Conservation (phyloP, 2,329 filamentous ascomycete genomes). For the Nothopassalora personata region DNA sequence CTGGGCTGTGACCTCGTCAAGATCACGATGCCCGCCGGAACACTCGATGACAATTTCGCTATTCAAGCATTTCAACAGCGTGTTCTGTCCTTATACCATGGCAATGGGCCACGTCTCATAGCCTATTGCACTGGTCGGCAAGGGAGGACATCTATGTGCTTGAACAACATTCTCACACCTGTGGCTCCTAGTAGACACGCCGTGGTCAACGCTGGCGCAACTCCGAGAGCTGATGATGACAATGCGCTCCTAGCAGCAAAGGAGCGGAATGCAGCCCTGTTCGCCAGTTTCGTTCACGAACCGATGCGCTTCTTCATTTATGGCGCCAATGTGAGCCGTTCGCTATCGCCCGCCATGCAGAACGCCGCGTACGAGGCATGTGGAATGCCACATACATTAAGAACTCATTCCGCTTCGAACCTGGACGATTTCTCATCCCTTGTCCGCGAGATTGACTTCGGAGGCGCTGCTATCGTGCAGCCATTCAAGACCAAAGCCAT, state of each 20-base stretch:
- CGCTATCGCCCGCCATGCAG: constrained; percentile 73
- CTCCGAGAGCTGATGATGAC: background rate
- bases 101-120: constrained; percentile 23
- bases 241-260: constrained; percentile 52
- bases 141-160: constrained; percentile 60
- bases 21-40: constrained; percentile 53
- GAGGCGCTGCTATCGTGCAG: constrained; percentile 64
- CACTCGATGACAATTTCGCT: constrained; percentile 59
- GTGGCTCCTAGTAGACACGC: constrained; percentile 35
- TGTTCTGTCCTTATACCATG: constrained; percentile 30
- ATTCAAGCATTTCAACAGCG: constrained; percentile 52
- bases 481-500: constrained; percentile 72
- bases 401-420: constrained; percentile 57
- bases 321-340: constrained; percentile 67
- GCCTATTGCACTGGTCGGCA: constrained; percentile 54
- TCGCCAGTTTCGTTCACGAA: constrained; percentile 61
- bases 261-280: constrained; percentile 61
- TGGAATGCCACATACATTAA: constrained; percentile 64
- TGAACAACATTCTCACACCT: constrained; percentile 60
- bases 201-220: background rate
- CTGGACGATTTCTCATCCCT: constrained; percentile 59
- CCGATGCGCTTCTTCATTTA: constrained; percentile 69
- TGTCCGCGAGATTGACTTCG: constrained; percentile 56
- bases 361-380: constrained; percentile 61
- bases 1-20: constrained; percentile 59